Evolutionary conservation across 2,329 filamentous ascomycete species (phyloP).

Genomic region (Erysiphe pisi): DNA sequence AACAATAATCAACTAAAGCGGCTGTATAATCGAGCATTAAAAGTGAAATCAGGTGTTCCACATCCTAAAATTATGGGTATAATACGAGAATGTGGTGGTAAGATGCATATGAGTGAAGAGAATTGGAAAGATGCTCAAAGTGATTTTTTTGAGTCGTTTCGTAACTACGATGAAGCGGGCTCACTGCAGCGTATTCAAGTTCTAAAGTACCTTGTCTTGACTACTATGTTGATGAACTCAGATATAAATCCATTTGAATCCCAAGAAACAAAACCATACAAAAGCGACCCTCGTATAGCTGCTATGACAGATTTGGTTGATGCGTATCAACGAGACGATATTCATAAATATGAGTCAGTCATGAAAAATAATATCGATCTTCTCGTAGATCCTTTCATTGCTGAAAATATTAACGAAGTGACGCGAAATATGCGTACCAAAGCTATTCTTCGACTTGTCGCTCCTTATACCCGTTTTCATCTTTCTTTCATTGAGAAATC

Average conservation of each 20-base stretch:
- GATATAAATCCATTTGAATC: slow-evolving; percentile 99
- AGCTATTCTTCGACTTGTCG: slow-evolving; percentile 83
- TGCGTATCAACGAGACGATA: slow-evolving; percentile 90
- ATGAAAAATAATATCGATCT: slow-evolving; percentile 81
- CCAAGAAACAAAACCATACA: slow-evolving; percentile 97
- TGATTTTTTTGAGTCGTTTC: slow-evolving; percentile 98
- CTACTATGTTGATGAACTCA: slow-evolving; percentile 97
- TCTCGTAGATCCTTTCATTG: slow-evolving; percentile 85
- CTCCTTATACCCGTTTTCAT: slow-evolving; percentile 87
- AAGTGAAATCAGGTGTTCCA: slow-evolving; percentile 90
- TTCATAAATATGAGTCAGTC: slow-evolving; percentile 80
- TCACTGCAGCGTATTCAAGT: slow-evolving; percentile 95
- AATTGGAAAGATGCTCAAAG: slow-evolving; percentile 97
- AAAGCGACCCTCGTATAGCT: slow-evolving; percentile 84
- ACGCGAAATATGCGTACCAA: slow-evolving; percentile 98
- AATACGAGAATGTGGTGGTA: slow-evolving; percentile 95
- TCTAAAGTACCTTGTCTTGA: slow-evolving; percentile 88
- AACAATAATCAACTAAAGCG: slow-evolving; percentile 97
- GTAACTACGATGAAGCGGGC: slow-evolving; percentile 96
- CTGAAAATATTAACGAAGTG: slow-evolving; percentile 98
- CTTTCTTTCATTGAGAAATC: slow-evolving; percentile 77
- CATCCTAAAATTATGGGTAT: slow-evolving; percentile 99
- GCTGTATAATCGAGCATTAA: slow-evolving; percentile 80
- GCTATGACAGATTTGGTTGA: slow-evolving; percentile 97
- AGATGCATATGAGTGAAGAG: slow-evolving; percentile 99